phyloP scores from a whole-genome alignment of 371 early-diverging fungal species.

The Conidiobolus incongruus region DNA sequence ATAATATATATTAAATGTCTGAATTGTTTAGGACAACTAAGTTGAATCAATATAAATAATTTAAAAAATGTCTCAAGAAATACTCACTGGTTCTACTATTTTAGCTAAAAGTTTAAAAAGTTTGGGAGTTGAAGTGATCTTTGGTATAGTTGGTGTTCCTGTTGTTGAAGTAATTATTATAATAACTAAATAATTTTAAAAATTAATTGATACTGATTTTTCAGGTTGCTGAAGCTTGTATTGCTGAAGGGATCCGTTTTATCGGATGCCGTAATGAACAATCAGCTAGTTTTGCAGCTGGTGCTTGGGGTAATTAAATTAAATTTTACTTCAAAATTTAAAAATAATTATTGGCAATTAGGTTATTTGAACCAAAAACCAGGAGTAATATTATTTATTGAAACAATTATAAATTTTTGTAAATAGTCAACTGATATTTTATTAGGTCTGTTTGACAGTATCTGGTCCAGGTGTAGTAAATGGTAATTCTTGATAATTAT shows the following conservation, averaged over 20 bases:
- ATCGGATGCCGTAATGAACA: slow-evolving; percentile 59
- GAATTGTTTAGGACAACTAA: too few species aligned
- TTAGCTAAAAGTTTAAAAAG: slow-evolving; percentile 30
- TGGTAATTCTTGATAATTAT: slow-evolving; percentile 10
- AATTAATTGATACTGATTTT: not conserved
- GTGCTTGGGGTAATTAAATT: slow-evolving; percentile 21
- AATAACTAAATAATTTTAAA: not conserved
- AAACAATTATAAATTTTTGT: not conserved
- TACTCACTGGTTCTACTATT: slow-evolving; percentile 23
- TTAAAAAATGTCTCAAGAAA: too few species aligned
- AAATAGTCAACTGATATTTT: not conserved
- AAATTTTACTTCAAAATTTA: not conserved
- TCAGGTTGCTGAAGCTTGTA: slow-evolving; percentile 9
- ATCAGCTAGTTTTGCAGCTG: slow-evolving; percentile 55
- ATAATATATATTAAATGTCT: too few species aligned
- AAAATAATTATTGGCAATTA: not conserved
- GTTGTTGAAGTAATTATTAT: slow-evolving; percentile 23
- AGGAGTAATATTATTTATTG: slow-evolving; percentile 14
- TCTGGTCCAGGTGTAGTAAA: slow-evolving; percentile 66
- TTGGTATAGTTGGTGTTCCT: slow-evolving; percentile 73
- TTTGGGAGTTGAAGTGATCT: slow-evolving; percentile 38
- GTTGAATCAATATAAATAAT: too few species aligned
- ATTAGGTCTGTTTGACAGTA: slow-evolving; percentile 37
- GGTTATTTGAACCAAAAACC: slow-evolving; percentile 38
- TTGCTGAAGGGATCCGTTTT: slow-evolving; percentile 38